phyloP scores from a whole-genome alignment of 2,329 filamentous ascomycete species.

The Penicillium rolfsii region DNA sequence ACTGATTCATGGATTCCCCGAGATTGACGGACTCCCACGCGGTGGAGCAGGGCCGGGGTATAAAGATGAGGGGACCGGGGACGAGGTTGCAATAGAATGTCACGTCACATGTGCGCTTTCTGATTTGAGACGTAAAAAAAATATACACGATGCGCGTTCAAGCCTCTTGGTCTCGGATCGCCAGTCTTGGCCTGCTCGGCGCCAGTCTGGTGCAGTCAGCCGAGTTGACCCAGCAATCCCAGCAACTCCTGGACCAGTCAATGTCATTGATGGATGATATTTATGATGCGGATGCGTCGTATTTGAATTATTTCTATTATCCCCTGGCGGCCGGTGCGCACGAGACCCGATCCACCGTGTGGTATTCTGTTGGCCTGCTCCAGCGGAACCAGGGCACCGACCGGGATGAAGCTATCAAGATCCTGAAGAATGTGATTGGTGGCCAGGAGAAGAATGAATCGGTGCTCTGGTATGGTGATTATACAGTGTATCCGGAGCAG shows the following conservation, averaged over 20 bases:
- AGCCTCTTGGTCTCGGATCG: conserved; percentile 2
- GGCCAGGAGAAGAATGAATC: conserved; percentile 23
- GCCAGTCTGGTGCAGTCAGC: not conserved
- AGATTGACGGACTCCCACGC: not conserved
- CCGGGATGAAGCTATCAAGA: conserved; percentile 22
- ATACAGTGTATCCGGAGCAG: conserved; percentile 21
- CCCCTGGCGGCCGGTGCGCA: conserved; percentile 17
- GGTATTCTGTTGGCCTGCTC: conserved; percentile 27
- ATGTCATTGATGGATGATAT: conserved; percentile 3
- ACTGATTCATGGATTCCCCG: not conserved
- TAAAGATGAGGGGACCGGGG: not conserved
- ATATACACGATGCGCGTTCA: not conserved
- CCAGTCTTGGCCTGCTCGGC: not conserved
- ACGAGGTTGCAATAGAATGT: not conserved
- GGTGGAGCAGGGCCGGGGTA: not conserved
- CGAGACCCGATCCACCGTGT: conserved; percentile 23
- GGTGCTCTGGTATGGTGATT: conserved; percentile 29
- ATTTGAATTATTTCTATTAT: conserved; percentile 6
- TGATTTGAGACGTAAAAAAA: not conserved
- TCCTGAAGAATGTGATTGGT: conserved; percentile 26
- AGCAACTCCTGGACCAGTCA: conserved; percentile 5
- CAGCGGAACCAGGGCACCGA: conserved; percentile 23
- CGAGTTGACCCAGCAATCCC: not conserved
- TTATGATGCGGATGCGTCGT: not conserved
- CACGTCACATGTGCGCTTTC: not conserved